Evolutionary conservation across 2,329 filamentous ascomycete genomes (phyloP), one percentile per base, ranked within the genome.

Genomic region (Cladosporium oxysporum): DNA sequence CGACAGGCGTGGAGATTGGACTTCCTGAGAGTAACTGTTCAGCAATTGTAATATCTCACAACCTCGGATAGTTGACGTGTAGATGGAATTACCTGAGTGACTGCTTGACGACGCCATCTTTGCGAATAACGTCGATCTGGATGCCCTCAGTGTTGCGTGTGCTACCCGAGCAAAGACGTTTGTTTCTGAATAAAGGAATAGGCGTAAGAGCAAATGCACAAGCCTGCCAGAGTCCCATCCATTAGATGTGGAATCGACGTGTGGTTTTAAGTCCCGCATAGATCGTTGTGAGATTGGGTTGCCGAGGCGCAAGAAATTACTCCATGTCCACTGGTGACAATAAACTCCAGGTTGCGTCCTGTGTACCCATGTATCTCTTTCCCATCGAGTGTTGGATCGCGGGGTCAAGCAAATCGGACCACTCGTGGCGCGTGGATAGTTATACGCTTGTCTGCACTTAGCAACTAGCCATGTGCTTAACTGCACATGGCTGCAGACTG

Each of bases 381-480:
- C 35, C 33, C 50, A 33, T 63, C 35, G 59, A 49, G 26, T 47
- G 50, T 23, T 55, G 16, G 26, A 57, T 35, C 31, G 61, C 50
- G 61, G 61, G 50, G 50, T 63, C 31, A 57, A 49, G 61, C 61
- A 57, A 44, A 47, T 57, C 10, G 26, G 50, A 31, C 50, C 31
- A 28, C 26, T 31, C 33, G 61, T 57, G 50, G 61, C 50, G 47
- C 44, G 61, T n/a, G 26, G 23, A 53, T 33, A 49, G 26, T 31
- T 31, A n/a, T n/a, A 57, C 61, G 61, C 61, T 63, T 63, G 49
- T 44, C 50, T 63, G 50, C 23, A 47, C 50, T 63, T 63, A 63
- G 61, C 50, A 47, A 29, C 23, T 5, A 26, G 57, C 57, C 57
- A 59, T 59, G 57, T 59, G 57, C 57, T 59, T 59, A 26, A 31